Conservation (phyloP, 108 stramenopile genomes). For the Conticribra weissflogii region DNA sequence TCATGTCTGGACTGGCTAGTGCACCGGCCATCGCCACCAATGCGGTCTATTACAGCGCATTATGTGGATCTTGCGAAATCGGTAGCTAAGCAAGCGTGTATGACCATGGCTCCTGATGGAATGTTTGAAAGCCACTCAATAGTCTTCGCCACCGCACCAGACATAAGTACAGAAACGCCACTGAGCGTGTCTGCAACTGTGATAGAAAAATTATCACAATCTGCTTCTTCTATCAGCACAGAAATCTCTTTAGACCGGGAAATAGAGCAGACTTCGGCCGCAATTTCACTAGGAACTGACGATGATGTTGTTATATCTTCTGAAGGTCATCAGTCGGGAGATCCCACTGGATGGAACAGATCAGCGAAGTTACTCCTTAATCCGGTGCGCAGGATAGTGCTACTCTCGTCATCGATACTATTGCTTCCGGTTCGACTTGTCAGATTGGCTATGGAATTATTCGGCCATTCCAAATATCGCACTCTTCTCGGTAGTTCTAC, state of each 20-base stretch:
- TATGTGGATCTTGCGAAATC: conserved; percentile 52
- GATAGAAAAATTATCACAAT: neutral
- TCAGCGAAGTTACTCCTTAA: conserved; percentile 59
- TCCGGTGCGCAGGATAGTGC: conserved; percentile 68
- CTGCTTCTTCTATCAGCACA: neutral
- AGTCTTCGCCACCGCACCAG: conserved; percentile 59
- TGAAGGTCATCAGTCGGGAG: conserved; percentile 24
- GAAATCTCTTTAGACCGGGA: neutral
- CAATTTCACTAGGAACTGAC: conserved; percentile 42
- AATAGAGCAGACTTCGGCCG: conserved; percentile 1
- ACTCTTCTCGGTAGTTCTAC: conserved; percentile 2
- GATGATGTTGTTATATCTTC: conserved; percentile 29
- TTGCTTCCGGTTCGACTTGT: conserved; percentile 79
- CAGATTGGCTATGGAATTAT: conserved; percentile 53
- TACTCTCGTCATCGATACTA: conserved; percentile 65
- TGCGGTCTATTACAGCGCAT: conserved; percentile 65
- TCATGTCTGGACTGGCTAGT: conserved; percentile 65
- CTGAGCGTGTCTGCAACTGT: too few species aligned
- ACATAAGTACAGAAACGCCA: neutral
- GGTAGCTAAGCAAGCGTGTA: conserved; percentile 49
- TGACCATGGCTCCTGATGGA: conserved; percentile 67
- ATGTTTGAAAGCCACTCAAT: conserved; percentile 74
- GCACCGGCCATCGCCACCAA: conserved; percentile 64
- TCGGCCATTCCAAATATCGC: conserved; percentile 30
- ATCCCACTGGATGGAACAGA: conserved; percentile 19